Evolutionary conservation across 179 eudicot species (phyloP).

Genomic region (Nepenthes alata): DNA sequence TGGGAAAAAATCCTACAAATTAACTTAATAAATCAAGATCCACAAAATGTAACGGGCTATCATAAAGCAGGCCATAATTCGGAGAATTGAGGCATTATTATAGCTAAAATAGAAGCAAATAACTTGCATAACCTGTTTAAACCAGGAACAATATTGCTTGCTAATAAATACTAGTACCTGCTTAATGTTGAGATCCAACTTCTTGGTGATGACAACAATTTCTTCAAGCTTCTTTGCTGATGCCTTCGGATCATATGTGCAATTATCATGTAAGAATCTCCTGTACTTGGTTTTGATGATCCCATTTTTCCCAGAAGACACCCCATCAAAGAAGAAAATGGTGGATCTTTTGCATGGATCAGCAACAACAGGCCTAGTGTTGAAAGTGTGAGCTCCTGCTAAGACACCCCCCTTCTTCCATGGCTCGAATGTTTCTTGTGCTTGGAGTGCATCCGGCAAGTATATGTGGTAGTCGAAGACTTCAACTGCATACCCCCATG

Average conservation of each 20-base stretch:
- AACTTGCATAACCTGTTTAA: too few relatives aligned
- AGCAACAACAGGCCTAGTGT: constrained; percentile 34
- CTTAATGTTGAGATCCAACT: constrained; percentile 28
- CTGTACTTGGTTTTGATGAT: constrained; percentile 1
- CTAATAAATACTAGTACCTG: constrained; percentile 27
- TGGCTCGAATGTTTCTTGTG: constrained; percentile 48
- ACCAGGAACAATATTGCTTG: too few relatives aligned
- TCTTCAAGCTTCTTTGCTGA: constrained; percentile 49
- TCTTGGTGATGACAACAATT: constrained; percentile 31
- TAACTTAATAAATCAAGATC: too few relatives aligned
- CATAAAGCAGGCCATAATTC: too few relatives aligned
- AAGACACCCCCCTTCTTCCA: constrained; percentile 46
- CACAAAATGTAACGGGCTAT: too few relatives aligned
- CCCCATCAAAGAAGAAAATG: constrained; percentile 46
- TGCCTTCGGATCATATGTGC: constrained; percentile 30
- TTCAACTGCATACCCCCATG: constrained; percentile 89
- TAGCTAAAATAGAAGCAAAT: too few relatives aligned
- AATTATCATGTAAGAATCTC: constrained; percentile 22
- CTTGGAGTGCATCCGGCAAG: constrained; percentile 46
- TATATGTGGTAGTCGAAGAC: constrained; percentile 10
- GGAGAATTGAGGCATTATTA: too few relatives aligned
- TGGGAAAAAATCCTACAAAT: too few relatives aligned
- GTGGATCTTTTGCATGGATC: constrained; percentile 55
- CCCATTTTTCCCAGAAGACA: constrained; percentile 23
- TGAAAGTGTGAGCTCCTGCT: constrained; percentile 30